Base-by-base conservation (phyloP, 148 eudicot genomes). In the Vaccinium corymbosum region DNA sequence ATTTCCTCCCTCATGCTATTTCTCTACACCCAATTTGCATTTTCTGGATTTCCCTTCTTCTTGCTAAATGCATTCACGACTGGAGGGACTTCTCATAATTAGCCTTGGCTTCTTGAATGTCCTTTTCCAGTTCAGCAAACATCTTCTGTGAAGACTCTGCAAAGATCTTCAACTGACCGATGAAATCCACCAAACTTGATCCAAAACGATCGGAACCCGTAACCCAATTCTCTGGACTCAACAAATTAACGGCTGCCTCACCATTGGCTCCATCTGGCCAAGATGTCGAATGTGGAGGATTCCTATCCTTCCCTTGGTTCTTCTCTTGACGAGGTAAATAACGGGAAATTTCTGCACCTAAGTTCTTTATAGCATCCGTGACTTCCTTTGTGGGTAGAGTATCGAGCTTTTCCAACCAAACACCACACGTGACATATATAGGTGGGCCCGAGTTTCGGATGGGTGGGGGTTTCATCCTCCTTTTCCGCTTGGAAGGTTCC, bases 271-370 rank as follows among this genome's bases (percentile, higher is more conserved):
- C 84, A 61, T 78, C 79, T 86, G 86, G 85, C 57, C 49, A 8
- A 50, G 56, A 22, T 51, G 82, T 38, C 19, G 80, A 78, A 27
- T 68, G 42, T 6, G 12, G 73, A 29, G 73, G 73, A 68, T 68
- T 68, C 73, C 42, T 27, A 29, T 16, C 73, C 87, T 93, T 95
- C 61, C 94, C 93, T 20, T 92, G 94, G 81, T 76, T 81, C 88
- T 93, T 95, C 80, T 95, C 98, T 81, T 93, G 97, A 61, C 86
- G 94, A 3, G 98, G 98, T 76, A 94, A 64, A 52, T 90, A 91
- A 1, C 80, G 94, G 22, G 93, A 81, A 48, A 91, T 86, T 73
- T 91, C 98, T 0, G 87, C 66, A 50, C 91, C 92, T 51, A 96
- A 89, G 10, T 83, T 92, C 85, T 93, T 94, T 70, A 89, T 87